These are phyloP conservation scores for Lasiodiplodia citricola DNA, from an alignment of 2,329 filamentous ascomycete genomes.

Conservation along the genomic window DNA sequence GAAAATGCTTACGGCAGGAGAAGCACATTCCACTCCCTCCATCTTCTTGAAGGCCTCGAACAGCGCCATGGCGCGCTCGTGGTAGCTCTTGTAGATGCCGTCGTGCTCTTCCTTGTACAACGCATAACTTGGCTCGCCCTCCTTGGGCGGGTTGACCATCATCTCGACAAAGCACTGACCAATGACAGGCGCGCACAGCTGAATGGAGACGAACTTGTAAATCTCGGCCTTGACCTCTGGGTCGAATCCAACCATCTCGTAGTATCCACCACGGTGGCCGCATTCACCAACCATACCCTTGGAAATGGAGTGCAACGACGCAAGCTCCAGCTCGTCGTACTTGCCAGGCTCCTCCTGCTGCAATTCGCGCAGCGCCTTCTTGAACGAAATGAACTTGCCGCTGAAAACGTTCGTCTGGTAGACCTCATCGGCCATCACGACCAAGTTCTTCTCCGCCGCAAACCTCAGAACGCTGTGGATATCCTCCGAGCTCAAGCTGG, in stretches of 20 bases:
- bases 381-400: constrained; percentile 95
- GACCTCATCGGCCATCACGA: constrained; percentile 94
- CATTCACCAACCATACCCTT: constrained; percentile 99
- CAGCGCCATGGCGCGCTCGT: constrained; percentile 79
- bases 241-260: constrained; percentile 92
- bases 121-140: constrained; percentile 81
- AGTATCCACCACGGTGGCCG: constrained; percentile 96
- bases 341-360: constrained; percentile 71
- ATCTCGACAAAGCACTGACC: constrained; percentile 96
- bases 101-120: constrained; percentile 87
- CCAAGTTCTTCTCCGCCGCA: constrained; percentile 81
- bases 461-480: constrained; percentile 86
- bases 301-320: constrained; percentile 88
- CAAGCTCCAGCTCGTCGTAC: constrained; percentile 87
- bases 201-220: constrained; percentile 98
- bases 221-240: constrained; percentile 85
- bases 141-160: constrained; percentile 93
- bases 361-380: constrained; percentile 80
- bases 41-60: constrained; percentile 91
- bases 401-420: constrained; percentile 99
- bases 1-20: constrained; percentile 66
- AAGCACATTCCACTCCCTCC: constrained; percentile 92
- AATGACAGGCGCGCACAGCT: constrained; percentile 91
- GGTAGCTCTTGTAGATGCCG: constrained; percentile 77
- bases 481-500: constrained; percentile 78